phyloP scores from a whole-genome alignment of 768 basidiomycete genomes.

The Mycena epipterygia region DNA sequence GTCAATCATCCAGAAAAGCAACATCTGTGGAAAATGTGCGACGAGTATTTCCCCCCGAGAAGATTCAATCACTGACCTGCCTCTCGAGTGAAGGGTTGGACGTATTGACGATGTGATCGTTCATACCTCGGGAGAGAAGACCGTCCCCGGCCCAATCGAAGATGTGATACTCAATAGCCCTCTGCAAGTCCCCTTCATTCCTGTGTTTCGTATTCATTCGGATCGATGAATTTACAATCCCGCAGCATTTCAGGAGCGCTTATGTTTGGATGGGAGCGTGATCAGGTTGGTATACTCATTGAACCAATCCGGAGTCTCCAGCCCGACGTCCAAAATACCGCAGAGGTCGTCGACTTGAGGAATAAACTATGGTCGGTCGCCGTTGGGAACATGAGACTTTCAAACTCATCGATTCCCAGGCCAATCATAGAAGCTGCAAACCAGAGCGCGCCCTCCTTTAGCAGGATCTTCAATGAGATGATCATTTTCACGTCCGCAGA shows the following conservation, averaged over 20 bases:
- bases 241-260: constrained; percentile 41
- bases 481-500: constrained; percentile 51
- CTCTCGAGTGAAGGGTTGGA: constrained; percentile 49
- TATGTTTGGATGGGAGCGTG: constrained; percentile 50
- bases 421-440: constrained; percentile 50
- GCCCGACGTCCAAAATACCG: constrained; percentile 40
- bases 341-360: constrained; percentile 44
- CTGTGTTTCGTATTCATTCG: constrained; percentile 6
- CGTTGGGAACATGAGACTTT: not conserved
- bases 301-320: constrained; percentile 36
- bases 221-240: not conserved
- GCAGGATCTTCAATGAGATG: constrained; percentile 57
- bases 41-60: not conserved
- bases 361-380: constrained; percentile 46
- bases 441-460: constrained; percentile 45
- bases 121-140: constrained; percentile 48
- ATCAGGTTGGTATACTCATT: constrained; percentile 48
- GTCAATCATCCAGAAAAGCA: constrained; percentile 57
- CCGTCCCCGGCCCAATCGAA: constrained; percentile 49
- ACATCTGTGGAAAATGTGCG: constrained; percentile 59
- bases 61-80: not conserved
- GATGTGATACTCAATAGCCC: constrained; percentile 39
- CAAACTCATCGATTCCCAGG: constrained; percentile 24
- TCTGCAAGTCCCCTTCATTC: constrained; percentile 37
- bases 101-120: constrained; percentile 50